Conservation (phyloP, 805 yeast genomes). For the Kluyveromyces siamensis region DNA sequence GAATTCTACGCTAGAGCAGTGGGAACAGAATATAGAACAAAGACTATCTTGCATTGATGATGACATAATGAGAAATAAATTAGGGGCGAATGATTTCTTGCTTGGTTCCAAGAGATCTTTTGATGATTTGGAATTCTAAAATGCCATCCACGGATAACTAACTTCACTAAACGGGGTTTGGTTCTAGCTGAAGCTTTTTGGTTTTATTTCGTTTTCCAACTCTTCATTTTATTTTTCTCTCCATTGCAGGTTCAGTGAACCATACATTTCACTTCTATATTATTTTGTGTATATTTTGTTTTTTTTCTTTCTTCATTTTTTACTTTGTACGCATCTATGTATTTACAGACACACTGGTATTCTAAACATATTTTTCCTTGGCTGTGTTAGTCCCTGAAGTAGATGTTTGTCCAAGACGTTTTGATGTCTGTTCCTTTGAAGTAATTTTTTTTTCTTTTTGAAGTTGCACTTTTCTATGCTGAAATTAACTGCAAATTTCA, state of each 20-base stretch:
- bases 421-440: no score
- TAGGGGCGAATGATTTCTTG: conserved; percentile 13
- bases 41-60: conserved; percentile 28
- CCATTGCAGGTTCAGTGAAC: neutral
- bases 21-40: conserved; percentile 31
- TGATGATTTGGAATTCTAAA: conserved; percentile 5
- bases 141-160: no score
- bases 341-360: no score
- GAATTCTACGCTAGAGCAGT: conserved; percentile 31
- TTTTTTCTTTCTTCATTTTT: neutral
- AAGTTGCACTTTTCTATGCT: no score
- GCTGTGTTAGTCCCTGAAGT: no score
- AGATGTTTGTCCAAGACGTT: no score
- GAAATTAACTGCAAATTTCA: no score
- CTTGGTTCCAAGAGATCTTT: conserved; percentile 5
- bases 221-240: neutral
- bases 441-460: no score
- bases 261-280: neutral
- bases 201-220: neutral
- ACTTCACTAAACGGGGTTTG: no score
- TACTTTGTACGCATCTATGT: neutral
- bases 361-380: no score
- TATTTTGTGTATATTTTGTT: neutral
- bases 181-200: neutral
- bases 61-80: conserved; percentile 17